Conservation (phyloP, 2,329 filamentous ascomycete species). For the Cladophialophora immunda region DNA sequence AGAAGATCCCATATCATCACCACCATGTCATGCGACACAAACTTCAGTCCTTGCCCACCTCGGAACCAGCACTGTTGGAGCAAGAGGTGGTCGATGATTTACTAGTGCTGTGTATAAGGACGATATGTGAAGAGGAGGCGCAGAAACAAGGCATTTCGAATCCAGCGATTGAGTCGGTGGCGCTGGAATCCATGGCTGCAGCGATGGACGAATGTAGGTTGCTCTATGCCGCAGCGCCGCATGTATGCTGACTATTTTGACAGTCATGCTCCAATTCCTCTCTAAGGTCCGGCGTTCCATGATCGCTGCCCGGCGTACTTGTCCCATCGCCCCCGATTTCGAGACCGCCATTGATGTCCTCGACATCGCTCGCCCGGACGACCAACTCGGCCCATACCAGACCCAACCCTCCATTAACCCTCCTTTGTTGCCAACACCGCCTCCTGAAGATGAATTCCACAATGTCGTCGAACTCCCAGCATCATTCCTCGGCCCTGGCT, state of each 20-base stretch:
- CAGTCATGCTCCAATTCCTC: slow-evolving; percentile 59
- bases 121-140: slow-evolving; percentile 39
- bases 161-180: slow-evolving; percentile 59
- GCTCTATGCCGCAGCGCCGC: slow-evolving; percentile 41
- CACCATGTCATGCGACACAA: slow-evolving; percentile 52
- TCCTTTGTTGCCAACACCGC: slow-evolving; percentile 50
- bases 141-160: slow-evolving; percentile 36
- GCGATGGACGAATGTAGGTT: slow-evolving; percentile 66
- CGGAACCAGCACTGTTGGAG: slow-evolving; percentile 57
- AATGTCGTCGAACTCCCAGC: slow-evolving; percentile 44
- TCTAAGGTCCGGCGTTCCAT: slow-evolving; percentile 65
- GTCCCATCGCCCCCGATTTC: slow-evolving; percentile 68
- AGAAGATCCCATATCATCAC: slow-evolving; percentile 52
- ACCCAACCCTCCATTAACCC: slow-evolving; percentile 44
- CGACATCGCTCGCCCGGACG: slow-evolving; percentile 44
- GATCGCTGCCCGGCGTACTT: slow-evolving; percentile 63
- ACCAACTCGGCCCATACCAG: slow-evolving; percentile 40
- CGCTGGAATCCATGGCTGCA: slow-evolving; percentile 64
- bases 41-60: slow-evolving; percentile 41
- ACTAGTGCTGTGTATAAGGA: slow-evolving; percentile 63
- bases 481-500: slow-evolving; percentile 60
- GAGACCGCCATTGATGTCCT: slow-evolving; percentile 59
- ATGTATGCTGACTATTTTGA: slow-evolving; percentile 37
- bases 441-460: slow-evolving; percentile 50
- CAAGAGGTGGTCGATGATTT: slow-evolving; percentile 63